Conservation (phyloP, 2,329 filamentous ascomycete species). For the Epichloe hybrida region DNA sequence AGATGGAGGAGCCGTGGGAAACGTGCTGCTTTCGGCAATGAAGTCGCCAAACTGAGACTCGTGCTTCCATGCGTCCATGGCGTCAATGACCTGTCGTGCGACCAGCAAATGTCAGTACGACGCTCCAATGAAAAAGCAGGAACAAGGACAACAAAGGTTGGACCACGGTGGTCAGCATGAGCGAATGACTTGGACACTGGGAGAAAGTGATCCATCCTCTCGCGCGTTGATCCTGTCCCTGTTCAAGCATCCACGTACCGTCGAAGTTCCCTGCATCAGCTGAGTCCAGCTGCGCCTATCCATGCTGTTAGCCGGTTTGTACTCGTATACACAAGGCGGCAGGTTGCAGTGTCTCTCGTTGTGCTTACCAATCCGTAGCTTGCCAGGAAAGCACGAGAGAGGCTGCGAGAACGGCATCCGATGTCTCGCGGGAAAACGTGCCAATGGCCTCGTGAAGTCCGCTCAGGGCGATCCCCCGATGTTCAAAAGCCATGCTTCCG, state of each 20-base stretch:
- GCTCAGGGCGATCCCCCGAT: slow-evolving; percentile 73
- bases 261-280: slow-evolving; percentile 80
- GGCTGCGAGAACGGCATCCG: slow-evolving; percentile 81
- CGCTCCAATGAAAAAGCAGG: background rate
- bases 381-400: slow-evolving; percentile 93
- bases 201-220: too few relatives aligned
- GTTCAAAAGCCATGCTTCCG: slow-evolving; percentile 77
- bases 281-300: slow-evolving; percentile 82
- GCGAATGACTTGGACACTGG: background rate
- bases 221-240: background rate
- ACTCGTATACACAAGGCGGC: background rate
- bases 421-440: slow-evolving; percentile 71
- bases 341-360: background rate
- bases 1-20: slow-evolving; percentile 52
- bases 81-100: slow-evolving; percentile 58
- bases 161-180: background rate
- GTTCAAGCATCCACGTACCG: slow-evolving; percentile 40
- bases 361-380: slow-evolving; percentile 76
- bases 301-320: slow-evolving; percentile 17
- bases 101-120: slow-evolving; percentile 1
- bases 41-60: slow-evolving; percentile 77
- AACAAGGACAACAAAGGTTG: background rate
- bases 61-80: slow-evolving; percentile 85
- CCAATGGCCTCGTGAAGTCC: slow-evolving; percentile 81
- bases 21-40: slow-evolving; percentile 66